Base-by-base conservation (phyloP, 2,329 filamentous ascomycete species). In the Exophiala oligosperma region DNA sequence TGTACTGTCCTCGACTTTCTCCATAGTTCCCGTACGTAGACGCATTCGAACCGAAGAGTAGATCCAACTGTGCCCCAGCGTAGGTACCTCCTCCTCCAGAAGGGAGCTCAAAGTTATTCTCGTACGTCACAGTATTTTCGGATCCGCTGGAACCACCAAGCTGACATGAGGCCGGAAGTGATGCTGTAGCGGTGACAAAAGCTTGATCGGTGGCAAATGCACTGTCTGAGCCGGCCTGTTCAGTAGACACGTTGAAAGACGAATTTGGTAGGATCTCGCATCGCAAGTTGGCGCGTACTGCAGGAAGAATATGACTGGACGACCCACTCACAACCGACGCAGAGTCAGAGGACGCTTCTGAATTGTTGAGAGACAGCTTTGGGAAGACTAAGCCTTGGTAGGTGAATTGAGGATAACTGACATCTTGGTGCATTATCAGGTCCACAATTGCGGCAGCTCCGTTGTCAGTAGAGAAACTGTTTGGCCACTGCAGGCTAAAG, bases 401-500 rank as follows among this genome's bases (percentile, higher is more conserved):
- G 3, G 64, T 66, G 38, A 61, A 65, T 17, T 61, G 50, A 40
- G 64, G 63, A 41, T 61, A 65, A 32, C 49, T 59, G 49, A 58
- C 54, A 48, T 66, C 63, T 37, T 59, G 50, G 26, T 65, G 62
- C 55, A 66, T 58, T 24, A 67, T 61, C 11, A 64, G 46, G 47
- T 60, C 62, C 6, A 55, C 41, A 46, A 66, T 56, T 3, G 61
- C 63, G 14, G 59, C 64, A 12, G 63, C 61, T 37, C 61, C 61
- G 32, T 65, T 66, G 38, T 67, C 64, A 2, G 58, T 54, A 26
- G 56, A 56, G 49, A 59, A 56, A 51, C 62, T 64, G 53, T 66
- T 53, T 14, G 49, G 17, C 56, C 59, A 61, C n/a, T 63, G 49
- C 12, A 72, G 60, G 26, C 56, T 59, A 57, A 72, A 72, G 5